phyloP scores from a whole-genome alignment of 495 filamentous ascomycete species.

The Penicillium simplicissimum region DNA sequence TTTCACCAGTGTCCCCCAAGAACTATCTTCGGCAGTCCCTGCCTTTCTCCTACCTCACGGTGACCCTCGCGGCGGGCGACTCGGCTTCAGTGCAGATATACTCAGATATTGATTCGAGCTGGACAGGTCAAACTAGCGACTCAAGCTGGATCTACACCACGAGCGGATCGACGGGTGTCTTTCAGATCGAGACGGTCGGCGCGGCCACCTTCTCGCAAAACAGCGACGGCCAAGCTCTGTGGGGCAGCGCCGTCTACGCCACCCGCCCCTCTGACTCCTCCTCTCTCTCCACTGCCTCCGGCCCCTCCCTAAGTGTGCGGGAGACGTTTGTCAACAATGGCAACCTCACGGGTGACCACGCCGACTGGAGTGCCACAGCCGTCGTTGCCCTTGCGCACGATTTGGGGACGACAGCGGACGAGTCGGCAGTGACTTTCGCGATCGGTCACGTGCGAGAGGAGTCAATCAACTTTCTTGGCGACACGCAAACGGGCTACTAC shows the following conservation, averaged over 20 bases:
- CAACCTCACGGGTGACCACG: slow-evolving; percentile 22
- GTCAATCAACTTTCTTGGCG: slow-evolving; percentile 44
- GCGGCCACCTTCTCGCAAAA: slow-evolving; percentile 33
- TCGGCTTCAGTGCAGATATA: slow-evolving; percentile 41
- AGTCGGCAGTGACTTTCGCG: slow-evolving; percentile 40
- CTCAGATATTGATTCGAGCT: slow-evolving; percentile 45
- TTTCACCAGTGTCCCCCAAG: slow-evolving; percentile 78
- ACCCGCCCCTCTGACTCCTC: slow-evolving; percentile 26
- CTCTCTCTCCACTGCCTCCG: slow-evolving; percentile 29
- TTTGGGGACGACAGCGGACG: slow-evolving; percentile 29
- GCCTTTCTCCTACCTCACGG: slow-evolving; percentile 74
- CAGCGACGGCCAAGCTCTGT: slow-evolving; percentile 36
- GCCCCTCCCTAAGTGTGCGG: slow-evolving; percentile 25
- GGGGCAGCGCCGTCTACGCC: slow-evolving; percentile 46
- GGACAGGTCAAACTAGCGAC: slow-evolving; percentile 40
- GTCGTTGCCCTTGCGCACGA: slow-evolving; percentile 42
- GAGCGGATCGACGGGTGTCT: slow-evolving; percentile 29
- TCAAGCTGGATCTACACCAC: slow-evolving; percentile 29
- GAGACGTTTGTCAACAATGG: slow-evolving; percentile 36
- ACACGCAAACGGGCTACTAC: slow-evolving; percentile 41
- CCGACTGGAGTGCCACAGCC: slow-evolving; percentile 29
- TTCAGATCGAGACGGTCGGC: slow-evolving; percentile 28
- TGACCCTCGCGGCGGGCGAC: slow-evolving; percentile 48
- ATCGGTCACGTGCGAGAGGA: slow-evolving; percentile 42
- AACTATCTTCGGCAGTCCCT: slow-evolving; percentile 77